These are phyloP conservation scores for Paramecium sexaurelia DNA, from an alignment of 73 alveolate species.

Conservation along the genomic window DNA sequence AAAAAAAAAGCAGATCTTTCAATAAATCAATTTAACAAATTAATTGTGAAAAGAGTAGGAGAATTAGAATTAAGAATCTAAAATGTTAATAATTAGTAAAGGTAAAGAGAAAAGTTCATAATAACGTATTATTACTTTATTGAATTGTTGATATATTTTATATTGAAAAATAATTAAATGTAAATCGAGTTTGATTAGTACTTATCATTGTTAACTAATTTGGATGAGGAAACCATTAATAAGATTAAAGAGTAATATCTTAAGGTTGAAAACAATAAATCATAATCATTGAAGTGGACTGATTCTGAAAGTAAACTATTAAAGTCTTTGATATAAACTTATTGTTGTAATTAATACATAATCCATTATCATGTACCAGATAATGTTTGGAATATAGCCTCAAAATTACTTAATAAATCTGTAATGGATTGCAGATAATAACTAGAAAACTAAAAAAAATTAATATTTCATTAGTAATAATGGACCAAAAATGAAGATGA, in stretches of 20 bases:
- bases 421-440: neutral
- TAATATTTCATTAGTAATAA: neutral
- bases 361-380: neutral
- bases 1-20: conserved; percentile 30
- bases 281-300: neutral
- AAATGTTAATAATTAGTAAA: neutral
- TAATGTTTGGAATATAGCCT: neutral
- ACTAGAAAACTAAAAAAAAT: neutral
- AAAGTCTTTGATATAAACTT: neutral
- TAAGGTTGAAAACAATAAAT: neutral
- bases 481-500: conserved; percentile 7
- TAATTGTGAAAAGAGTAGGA: neutral
- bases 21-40: neutral
- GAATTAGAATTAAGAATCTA: conserved; percentile 24
- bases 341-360: neutral
- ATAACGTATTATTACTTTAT: neutral
- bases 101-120: neutral
- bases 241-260: neutral
- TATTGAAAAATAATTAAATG: neutral
- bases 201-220: neutral
- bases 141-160: neutral
- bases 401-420: neutral
- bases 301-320: neutral
- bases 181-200: neutral
- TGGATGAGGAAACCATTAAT: neutral